Base-by-base conservation (phyloP, 495 filamentous ascomycete species). In the Rhypophila decipiens region DNA sequence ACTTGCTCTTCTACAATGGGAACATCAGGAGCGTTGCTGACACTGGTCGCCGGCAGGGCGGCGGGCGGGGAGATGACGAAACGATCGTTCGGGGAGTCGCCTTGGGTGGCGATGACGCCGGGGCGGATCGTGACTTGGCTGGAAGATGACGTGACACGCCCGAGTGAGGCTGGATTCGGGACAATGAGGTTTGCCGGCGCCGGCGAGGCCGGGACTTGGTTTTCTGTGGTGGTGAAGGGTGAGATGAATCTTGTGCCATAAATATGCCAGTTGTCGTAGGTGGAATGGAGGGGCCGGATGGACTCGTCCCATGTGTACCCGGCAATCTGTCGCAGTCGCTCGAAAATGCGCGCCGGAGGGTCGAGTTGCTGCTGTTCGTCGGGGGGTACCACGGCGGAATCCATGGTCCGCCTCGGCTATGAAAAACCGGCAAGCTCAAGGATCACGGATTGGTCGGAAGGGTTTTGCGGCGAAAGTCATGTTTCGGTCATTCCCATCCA, bases 231-330 rank as follows among this genome's bases (percentile, higher is more conserved):
- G 23, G 66, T 63, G 38, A 61, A 64, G 4, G 68, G 66, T 52
- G 70, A 70, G 51, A 73, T 60, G 39, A 71, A 72, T 39, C 69
- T 63, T 22, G 70, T 70, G 47, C 72, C 72, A 42, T 63, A 73
- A 40, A 74, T 55, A 43, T 76, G 70, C 72, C 86, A 90, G 65
- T 85, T 85, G 56, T 85, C 84, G 64, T 90, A 90, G 50, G 78
- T 85, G n/a, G 86, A 86, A 66, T 88, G 86, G 56, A 85, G 82
- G n/a, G 85, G 84, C 49, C 72, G 74, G 51, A 67, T 66, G 2
- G 76, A 71, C 49, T 85, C 82, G 66, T 88, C 83, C 85, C 86
- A 90, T 12, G 75, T 80, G 61, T 86, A 90, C 23, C 84, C 85
- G 21, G 83, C 73, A 49, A 90, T 68, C 52, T 86, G 80, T 50